A percentile compares a stretch with the other conserved stretches of the same genome.
These are phyloP conservation scores for Plasmodium blacklocki DNA, from an alignment of 169 alveolate species.

Conservation along the genomic window DNA sequence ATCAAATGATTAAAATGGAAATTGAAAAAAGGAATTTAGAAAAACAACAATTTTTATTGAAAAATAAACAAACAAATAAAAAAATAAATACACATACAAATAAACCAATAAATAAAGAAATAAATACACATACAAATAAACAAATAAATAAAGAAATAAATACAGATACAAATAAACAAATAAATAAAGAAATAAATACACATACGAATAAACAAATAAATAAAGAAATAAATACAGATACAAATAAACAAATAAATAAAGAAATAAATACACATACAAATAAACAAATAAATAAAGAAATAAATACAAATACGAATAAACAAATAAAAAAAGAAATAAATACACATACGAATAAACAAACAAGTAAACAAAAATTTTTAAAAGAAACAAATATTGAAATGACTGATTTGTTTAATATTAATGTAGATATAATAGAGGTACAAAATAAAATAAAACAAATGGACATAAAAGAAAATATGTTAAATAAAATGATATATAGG, in stretches of 20 bases:
- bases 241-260: no score
- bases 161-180: no score
- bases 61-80: conserved; percentile 2
- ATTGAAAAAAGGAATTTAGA: conserved; percentile 11
- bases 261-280: no score
- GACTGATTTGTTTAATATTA: conserved; percentile 12
- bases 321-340: no score
- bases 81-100: not conserved
- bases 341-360: no score
- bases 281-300: not conserved
- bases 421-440: conserved; percentile 6
- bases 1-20: conserved; percentile 32
- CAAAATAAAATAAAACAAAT: conserved; percentile 15
- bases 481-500: not conserved
- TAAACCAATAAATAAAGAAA: no score
- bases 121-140: no score
- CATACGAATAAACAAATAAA: not conserved
- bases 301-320: not conserved
- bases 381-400: not conserved
- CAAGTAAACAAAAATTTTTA: no score
- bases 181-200: no score
- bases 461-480: not conserved
- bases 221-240: not conserved
- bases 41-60: not conserved
- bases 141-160: no score